A percentile compares a stretch with the other conserved stretches of the same genome.
Conservation (phyloP, 352 stramenopile species). For the Globisporangium camurandrum region DNA sequence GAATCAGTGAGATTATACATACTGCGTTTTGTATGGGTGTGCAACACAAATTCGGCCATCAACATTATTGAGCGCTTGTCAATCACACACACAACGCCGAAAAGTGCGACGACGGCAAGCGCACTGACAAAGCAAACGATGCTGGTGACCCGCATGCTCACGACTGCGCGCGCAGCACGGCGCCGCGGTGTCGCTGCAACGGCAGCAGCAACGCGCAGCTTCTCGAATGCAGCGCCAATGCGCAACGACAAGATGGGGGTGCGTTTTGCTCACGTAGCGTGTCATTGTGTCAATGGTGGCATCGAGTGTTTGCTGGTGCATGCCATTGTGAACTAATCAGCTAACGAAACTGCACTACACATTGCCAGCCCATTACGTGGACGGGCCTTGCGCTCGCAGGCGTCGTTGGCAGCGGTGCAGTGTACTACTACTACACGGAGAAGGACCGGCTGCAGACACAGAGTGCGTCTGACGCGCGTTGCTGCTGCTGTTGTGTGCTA, state of each 20-base stretch:
- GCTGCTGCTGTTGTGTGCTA: neutral
- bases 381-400: slow-evolving; percentile 69
- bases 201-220: slow-evolving; percentile 16
- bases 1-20: too few relatives aligned
- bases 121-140: slow-evolving; percentile 2
- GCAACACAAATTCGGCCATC: too few relatives aligned
- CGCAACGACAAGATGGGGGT: slow-evolving; percentile 67
- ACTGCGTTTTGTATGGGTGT: too few relatives aligned
- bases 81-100: neutral
- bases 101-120: neutral
- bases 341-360: too few relatives aligned
- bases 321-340: too few relatives aligned
- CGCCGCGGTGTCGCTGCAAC: slow-evolving; percentile 1
- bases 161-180: slow-evolving; percentile 16
- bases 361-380: slow-evolving; percentile 73
- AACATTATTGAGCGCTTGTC: neutral
- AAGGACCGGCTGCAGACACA: slow-evolving; percentile 85
- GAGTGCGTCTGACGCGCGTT: slow-evolving; percentile 26
- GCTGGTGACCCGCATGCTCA: slow-evolving; percentile 24
- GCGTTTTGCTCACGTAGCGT: slow-evolving; percentile 5
- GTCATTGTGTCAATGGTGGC: too few relatives aligned
- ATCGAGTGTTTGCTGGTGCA: too few relatives aligned
- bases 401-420: slow-evolving; percentile 54
- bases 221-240: slow-evolving; percentile 23
- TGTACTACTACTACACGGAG: slow-evolving; percentile 87